These are phyloP conservation scores for Tetrapisispora pingtungensis DNA, from an alignment of 805 yeast species.

Conservation along the genomic window DNA sequence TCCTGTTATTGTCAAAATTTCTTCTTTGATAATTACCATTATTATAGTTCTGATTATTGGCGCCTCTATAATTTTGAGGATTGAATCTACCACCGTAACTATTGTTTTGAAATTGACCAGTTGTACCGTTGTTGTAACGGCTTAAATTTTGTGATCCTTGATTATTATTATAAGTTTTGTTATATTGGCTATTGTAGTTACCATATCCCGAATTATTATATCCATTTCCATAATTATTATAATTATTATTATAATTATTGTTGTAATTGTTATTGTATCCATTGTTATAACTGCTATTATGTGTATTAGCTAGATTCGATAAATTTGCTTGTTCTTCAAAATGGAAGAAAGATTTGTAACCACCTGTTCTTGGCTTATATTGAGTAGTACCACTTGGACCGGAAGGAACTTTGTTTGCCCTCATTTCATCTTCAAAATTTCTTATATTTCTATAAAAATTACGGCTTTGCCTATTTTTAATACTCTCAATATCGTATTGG, in stretches of 20 bases:
- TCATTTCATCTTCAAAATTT: constrained; percentile 29
- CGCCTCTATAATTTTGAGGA: constrained; percentile 4
- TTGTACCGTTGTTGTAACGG: neutral
- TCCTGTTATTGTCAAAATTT: constrained; percentile 8
- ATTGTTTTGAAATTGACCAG: constrained; percentile 1
- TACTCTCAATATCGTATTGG: constrained; percentile 56
- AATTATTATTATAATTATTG: constrained; percentile 7
- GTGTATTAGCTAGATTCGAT: neutral
- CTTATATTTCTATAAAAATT: constrained; percentile 23
- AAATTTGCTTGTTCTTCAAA: constrained; percentile 18
- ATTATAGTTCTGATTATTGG: constrained; percentile 1
- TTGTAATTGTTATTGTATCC: constrained; percentile 7
- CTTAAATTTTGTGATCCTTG: constrained; percentile 3
- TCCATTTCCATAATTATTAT: neutral
- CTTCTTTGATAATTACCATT: constrained; percentile 3
- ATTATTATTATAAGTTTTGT: neutral
- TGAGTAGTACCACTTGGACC: constrained; percentile 42
- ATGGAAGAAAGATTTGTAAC: constrained; percentile 37
- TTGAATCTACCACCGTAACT: constrained; percentile 3
- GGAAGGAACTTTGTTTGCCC: constrained; percentile 32
- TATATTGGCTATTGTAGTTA: neutral
- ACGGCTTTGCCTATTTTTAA: constrained; percentile 38
- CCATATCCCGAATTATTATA: no score
- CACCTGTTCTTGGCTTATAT: constrained; percentile 41
- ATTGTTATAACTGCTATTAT: constrained; percentile 5